A percentile compares a stretch with the other conserved stretches of the same genome.
Conservation (phyloP, 2,329 filamentous ascomycete species). For the Colletotrichum spinosum region DNA sequence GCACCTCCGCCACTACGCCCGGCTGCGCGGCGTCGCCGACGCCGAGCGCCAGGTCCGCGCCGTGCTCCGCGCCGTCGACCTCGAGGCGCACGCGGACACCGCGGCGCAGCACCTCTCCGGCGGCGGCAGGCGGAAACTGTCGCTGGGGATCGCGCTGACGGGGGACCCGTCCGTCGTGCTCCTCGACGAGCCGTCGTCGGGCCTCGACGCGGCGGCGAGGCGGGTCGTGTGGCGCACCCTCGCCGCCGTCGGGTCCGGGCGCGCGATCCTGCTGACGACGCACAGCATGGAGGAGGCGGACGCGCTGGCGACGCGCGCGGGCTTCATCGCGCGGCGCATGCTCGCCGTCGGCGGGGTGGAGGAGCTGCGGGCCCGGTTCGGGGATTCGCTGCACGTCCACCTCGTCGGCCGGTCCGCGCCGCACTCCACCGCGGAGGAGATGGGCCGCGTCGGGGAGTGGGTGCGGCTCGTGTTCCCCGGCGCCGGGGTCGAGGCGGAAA, state of each 20-base stretch:
- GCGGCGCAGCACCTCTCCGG: constrained; percentile 86
- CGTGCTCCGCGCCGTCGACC: constrained; percentile 82
- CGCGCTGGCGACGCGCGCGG: constrained; percentile 83
- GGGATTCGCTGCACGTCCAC: constrained; percentile 84
- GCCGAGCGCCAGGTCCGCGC: constrained; percentile 81
- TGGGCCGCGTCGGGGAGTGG: constrained; percentile 75
- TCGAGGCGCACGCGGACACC: constrained; percentile 75
- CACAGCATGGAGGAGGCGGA: constrained; percentile 97
- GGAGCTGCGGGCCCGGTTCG: constrained; percentile 78
- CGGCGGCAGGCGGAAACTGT: constrained; percentile 92
- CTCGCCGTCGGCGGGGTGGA: constrained; percentile 83
- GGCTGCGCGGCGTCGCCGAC: constrained; percentile 81
- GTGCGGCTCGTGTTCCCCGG: constrained; percentile 69
- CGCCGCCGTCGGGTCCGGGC: constrained; percentile 76
- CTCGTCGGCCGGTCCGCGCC: constrained; percentile 81
- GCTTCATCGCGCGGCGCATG: constrained; percentile 89
- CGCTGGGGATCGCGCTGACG: constrained; percentile 89
- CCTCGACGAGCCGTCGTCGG: constrained; percentile 88
- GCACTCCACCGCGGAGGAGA: constrained; percentile 76
- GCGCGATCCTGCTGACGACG: constrained; percentile 89
- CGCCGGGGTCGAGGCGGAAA: constrained; percentile 74
- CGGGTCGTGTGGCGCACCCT: constrained; percentile 93
- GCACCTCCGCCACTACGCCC: constrained; percentile 89
- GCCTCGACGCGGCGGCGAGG: constrained; percentile 91
- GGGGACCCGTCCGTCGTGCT: constrained; percentile 90